phyloP scores from a whole-genome alignment of 1,284 basidiomycete species.

The Melampsora larici-populina region DNA sequence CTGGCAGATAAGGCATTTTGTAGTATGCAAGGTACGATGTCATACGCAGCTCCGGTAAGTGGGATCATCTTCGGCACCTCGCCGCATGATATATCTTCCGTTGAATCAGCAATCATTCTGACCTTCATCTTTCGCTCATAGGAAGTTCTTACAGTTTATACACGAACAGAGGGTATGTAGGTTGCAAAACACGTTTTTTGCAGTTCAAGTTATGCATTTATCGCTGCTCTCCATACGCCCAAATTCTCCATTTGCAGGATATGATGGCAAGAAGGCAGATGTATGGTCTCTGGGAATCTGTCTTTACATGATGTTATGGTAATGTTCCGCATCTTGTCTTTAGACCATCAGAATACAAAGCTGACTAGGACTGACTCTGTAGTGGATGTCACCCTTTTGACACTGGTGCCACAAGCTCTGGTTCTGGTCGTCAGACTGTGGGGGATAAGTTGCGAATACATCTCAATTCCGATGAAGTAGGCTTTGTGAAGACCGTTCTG shows the following conservation, averaged over 20 bases:
- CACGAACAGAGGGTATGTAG: slow-evolving; percentile 27
- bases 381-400: slow-evolving; percentile 43
- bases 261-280: slow-evolving; percentile 42
- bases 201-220: not conserved
- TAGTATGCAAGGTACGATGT: slow-evolving; percentile 43
- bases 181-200: not conserved
- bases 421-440: slow-evolving; percentile 8
- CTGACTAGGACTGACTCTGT: not conserved
- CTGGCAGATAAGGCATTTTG: slow-evolving; percentile 43
- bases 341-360: not conserved
- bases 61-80: not conserved
- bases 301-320: slow-evolving; percentile 41
- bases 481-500: slow-evolving; percentile 34
- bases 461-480: slow-evolving; percentile 22
- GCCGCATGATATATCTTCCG: not conserved
- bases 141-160: slow-evolving; percentile 43
- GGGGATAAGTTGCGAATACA: slow-evolving; percentile 11
- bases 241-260: slow-evolving; percentile 1
- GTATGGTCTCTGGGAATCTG: slow-evolving; percentile 40
- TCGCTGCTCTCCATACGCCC: not conserved
- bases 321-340: not conserved
- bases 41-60: slow-evolving; percentile 41
- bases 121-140: not conserved
- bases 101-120: not conserved
- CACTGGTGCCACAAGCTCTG: slow-evolving; percentile 5